Percentiles rank a stretch among this genome's conserved stretches.
These are phyloP conservation scores for Austroboletus eburneus DNA, from an alignment of 768 basidiomycete species.

Conservation along the genomic window DNA sequence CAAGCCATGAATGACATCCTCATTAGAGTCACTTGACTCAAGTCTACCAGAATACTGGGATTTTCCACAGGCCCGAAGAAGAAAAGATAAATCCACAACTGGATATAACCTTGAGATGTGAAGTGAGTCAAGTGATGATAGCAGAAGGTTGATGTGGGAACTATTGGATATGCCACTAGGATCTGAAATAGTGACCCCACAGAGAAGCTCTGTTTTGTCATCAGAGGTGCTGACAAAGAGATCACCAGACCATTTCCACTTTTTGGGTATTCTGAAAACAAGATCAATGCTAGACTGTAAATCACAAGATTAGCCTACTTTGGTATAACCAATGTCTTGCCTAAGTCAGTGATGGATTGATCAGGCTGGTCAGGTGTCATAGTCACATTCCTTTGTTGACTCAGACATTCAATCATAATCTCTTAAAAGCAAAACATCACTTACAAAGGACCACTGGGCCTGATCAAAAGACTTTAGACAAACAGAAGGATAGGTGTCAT, in stretches of 20 bases:
- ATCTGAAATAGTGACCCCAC: conserved; percentile 47
- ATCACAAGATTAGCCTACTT: conserved; percentile 20
- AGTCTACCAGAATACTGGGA: conserved; percentile 53
- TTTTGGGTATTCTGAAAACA: conserved; percentile 46
- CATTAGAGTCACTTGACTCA: conserved; percentile 36
- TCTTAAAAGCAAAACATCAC: background rate
- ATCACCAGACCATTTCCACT: conserved; percentile 64
- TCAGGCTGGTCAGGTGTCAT: conserved; percentile 1
- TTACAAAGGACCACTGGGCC: conserved; percentile 26
- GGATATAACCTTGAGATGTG: conserved; percentile 47
- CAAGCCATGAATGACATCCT: conserved; percentile 40
- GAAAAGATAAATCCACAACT: conserved; percentile 39
- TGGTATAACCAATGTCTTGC: conserved; percentile 16
- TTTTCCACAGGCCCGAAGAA: conserved; percentile 48
- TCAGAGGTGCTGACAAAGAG: conserved; percentile 40
- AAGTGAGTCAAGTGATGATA: conserved; percentile 40
- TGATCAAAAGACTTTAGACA: conserved; percentile 1
- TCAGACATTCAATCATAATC: background rate
- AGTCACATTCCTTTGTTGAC: conserved; percentile 14
- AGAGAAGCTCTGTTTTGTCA: conserved; percentile 40
- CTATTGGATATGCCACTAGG: conserved; percentile 39
- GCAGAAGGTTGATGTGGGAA: conserved; percentile 46
- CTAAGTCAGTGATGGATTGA: conserved; percentile 3
- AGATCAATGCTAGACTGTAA: conserved; percentile 3
- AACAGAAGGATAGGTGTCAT: background rate